These are phyloP conservation scores for Blastomyces percursus DNA, from an alignment of 2,329 filamentous ascomycete species.

Conservation along the genomic window DNA sequence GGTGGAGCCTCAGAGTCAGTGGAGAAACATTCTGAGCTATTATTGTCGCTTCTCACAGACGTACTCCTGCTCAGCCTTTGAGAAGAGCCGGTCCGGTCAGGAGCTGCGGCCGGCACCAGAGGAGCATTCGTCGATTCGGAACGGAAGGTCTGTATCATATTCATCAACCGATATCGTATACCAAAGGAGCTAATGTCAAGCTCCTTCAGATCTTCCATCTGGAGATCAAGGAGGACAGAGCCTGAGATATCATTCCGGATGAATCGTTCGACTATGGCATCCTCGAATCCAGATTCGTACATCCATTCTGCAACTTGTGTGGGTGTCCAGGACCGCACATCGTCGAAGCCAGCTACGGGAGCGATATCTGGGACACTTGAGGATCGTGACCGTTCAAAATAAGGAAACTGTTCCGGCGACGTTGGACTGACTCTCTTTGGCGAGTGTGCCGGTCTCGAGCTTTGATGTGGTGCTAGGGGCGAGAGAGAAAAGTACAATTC, in stretches of 20 bases:
- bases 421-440: not conserved
- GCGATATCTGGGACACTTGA: slow-evolving; percentile 33
- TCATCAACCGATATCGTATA: slow-evolving; percentile 51
- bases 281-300: slow-evolving; percentile 70
- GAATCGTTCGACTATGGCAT: slow-evolving; percentile 68
- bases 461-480: slow-evolving; percentile 13
- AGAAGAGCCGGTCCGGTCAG: slow-evolving; percentile 20
- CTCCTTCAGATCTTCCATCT: slow-evolving; percentile 67
- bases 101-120: slow-evolving; percentile 8
- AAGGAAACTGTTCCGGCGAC: slow-evolving; percentile 6
- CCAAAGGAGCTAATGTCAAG: slow-evolving; percentile 53
- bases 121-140: slow-evolving; percentile 15
- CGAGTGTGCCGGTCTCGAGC: slow-evolving; percentile 35
- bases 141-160: slow-evolving; percentile 45
- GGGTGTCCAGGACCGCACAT: slow-evolving; percentile 25
- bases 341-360: slow-evolving; percentile 20
- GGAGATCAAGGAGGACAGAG: slow-evolving; percentile 74
- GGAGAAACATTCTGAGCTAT: slow-evolving; percentile 18
- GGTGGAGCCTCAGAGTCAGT: slow-evolving; percentile 18
- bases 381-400: slow-evolving; percentile 41
- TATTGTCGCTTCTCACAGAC: not conserved
- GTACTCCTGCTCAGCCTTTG: slow-evolving; percentile 1
- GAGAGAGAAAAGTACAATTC: slow-evolving; percentile 13
- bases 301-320: slow-evolving; percentile 54
- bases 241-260: slow-evolving; percentile 88